phyloP scores from a whole-genome alignment of 2,329 filamentous ascomycete genomes.

The Colletotrichum destructivum region DNA sequence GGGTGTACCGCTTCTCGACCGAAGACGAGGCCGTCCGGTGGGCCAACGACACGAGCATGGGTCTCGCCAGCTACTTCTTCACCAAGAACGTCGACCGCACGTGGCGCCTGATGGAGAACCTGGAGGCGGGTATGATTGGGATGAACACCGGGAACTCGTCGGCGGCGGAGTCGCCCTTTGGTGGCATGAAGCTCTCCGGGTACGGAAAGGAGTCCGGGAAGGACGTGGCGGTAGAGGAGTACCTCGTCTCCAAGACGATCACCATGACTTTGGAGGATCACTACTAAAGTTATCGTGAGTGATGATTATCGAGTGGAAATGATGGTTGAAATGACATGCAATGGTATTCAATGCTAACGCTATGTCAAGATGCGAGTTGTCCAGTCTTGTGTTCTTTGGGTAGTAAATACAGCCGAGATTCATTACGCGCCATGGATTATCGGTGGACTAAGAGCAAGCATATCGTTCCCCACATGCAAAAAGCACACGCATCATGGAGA shows the following conservation, averaged over 20 bases:
- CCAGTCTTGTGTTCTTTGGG: neutral
- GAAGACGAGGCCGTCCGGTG: conserved; percentile 80
- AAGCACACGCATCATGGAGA: neutral
- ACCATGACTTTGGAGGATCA: conserved; percentile 60
- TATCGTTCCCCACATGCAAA: too few species aligned
- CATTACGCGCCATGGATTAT: too few species aligned
- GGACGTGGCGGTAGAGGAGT: conserved; percentile 63
- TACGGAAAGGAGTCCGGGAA: conserved; percentile 64
- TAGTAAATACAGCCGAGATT: conserved; percentile 2
- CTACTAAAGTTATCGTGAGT: conserved; percentile 44
- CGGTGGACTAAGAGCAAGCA: neutral
- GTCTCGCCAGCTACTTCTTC: conserved; percentile 84
- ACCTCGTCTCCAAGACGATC: conserved; percentile 61
- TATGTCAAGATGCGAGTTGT: neutral
- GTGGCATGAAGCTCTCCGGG: conserved; percentile 64
- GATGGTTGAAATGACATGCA: neutral
- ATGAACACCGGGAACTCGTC: conserved; percentile 47
- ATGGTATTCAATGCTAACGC: neutral
- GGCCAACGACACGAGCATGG: conserved; percentile 79
- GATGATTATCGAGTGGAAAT: too few species aligned
- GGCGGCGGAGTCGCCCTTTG: conserved; percentile 61
- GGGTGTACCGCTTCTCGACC: conserved; percentile 78
- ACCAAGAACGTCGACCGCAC: conserved; percentile 60
- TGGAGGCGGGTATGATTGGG: conserved; percentile 78
- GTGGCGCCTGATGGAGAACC: conserved; percentile 60